Conservation (phyloP, 2,329 filamentous ascomycete species). For the Harringtonia lauricola region DNA sequence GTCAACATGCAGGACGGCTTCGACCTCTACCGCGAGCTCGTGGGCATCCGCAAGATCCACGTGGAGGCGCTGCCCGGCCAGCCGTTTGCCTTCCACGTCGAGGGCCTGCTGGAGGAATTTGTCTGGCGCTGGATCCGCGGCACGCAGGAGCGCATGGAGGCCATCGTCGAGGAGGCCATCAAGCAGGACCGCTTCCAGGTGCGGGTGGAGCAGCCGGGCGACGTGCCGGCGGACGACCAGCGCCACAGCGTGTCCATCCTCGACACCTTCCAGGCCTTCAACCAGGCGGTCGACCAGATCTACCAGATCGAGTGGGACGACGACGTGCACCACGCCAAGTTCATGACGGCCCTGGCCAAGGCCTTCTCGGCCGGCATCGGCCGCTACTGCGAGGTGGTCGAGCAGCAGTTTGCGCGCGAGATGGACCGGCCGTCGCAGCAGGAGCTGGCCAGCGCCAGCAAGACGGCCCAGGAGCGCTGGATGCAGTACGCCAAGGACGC, state of each 20-base stretch:
- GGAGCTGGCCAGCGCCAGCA: conserved; percentile 66
- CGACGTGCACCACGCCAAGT: conserved; percentile 85
- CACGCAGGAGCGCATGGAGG: conserved; percentile 67
- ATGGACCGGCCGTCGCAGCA: conserved; percentile 89
- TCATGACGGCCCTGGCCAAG: conserved; percentile 89
- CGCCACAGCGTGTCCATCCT: conserved; percentile 89
- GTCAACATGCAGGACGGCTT: conserved; percentile 88
- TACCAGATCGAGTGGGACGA: conserved; percentile 84
- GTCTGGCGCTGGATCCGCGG: conserved; percentile 90
- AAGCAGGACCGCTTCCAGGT: conserved; percentile 82
- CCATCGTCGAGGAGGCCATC: conserved; percentile 82
- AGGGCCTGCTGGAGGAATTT: conserved; percentile 77
- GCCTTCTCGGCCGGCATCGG: conserved; percentile 74
- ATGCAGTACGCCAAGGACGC: conserved; percentile 90
- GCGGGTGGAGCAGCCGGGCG: conserved; percentile 50
- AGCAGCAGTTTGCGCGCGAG: conserved; percentile 74
- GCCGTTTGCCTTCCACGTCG: conserved; percentile 78
- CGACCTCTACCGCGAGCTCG: conserved; percentile 80
- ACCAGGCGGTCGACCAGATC: conserved; percentile 80
- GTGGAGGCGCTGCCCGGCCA: conserved; percentile 58
- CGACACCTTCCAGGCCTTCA: conserved; percentile 89
- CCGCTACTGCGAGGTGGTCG: conserved; percentile 83
- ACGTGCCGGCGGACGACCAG: conserved; percentile 63
- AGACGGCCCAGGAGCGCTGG: conserved; percentile 84
- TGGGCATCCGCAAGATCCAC: conserved; percentile 75